A percentile compares a stretch with the other conserved stretches of the same genome.
phyloP scores from a whole-genome alignment of 1,139 yeast species.

The Debaryomycetaceae sp. region DNA sequence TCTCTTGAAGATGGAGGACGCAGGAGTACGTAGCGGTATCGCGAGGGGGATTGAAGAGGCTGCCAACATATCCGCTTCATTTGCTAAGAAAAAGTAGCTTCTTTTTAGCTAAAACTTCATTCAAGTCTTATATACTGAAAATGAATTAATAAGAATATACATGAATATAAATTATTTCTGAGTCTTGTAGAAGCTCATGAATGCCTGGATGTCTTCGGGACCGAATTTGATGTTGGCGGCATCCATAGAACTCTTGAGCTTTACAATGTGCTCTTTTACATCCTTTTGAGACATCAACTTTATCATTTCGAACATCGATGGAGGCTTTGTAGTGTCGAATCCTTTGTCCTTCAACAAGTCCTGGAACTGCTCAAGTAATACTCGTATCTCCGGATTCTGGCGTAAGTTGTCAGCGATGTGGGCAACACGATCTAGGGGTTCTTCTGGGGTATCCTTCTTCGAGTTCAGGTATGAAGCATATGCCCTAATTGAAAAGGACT shows the following conservation, averaged over 20 bases:
- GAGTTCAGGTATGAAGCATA: slow-evolving; percentile 9
- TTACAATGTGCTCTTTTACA: slow-evolving; percentile 27
- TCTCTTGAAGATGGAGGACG: slow-evolving; percentile 85
- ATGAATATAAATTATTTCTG: slow-evolving; percentile 1
- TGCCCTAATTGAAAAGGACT: slow-evolving; percentile 1
- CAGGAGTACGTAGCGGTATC: slow-evolving; percentile 82
- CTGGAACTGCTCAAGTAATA: slow-evolving; percentile 30
- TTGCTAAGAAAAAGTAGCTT: slow-evolving; percentile 59
- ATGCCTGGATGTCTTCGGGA: slow-evolving; percentile 32
- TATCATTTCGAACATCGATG: slow-evolving; percentile 36
- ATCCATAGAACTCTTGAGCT: slow-evolving; percentile 31
- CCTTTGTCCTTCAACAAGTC: slow-evolving; percentile 31
- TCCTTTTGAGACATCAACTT: slow-evolving; percentile 36
- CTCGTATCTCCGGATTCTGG: slow-evolving; percentile 25
- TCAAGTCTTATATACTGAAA: background rate
- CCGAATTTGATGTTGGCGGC: slow-evolving; percentile 28
- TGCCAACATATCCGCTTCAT: slow-evolving; percentile 73
- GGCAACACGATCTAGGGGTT: slow-evolving; percentile 15
- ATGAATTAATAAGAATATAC: too few relatives aligned
- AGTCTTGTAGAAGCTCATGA: slow-evolving; percentile 17
- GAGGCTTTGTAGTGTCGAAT: slow-evolving; percentile 27
- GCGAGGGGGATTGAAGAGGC: slow-evolving; percentile 90
- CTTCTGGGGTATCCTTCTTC: slow-evolving; percentile 5
- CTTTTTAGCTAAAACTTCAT: background rate
- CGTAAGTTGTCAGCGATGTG: slow-evolving; percentile 17